Evolutionary conservation across 306 rosid species (phyloP), one percentile per base, ranked within the genome.

Genomic region (Cucumis melo): DNA sequence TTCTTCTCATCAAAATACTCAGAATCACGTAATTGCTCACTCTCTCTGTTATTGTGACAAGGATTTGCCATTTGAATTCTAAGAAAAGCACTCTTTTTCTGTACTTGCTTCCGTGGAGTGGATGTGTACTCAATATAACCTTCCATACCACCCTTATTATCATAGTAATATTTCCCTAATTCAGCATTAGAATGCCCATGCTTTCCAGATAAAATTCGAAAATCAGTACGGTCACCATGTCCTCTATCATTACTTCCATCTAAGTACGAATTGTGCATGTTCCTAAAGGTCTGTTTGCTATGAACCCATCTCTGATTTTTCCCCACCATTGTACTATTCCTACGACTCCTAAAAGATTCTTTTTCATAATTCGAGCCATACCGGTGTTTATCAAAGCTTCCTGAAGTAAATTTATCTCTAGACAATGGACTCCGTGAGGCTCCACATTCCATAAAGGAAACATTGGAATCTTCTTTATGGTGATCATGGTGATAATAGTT

Each of bases 11-110:
- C 83, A 73, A 55, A 84, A 80, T 90, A 82, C 74, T 83, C 87
- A 24, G 84, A 36, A 78, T 86, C 82, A 55, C 77, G 85, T 36
- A 51, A 80, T 60, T 83, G 89, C 50, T 87, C 97, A 81, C 75
- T 61, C 78, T 92, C 93, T 23, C 87, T 83, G 67, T 67, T 87
- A 83, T 88, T 81, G 65, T 84, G 82, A 73, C 82, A 82, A 5
- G 91, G 87, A 80, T 89, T 91, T 0, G 68, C 83, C 6, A 76
- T 82, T 79, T 94, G 95, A 75, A 94, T 74, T 74, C 98, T 86
- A 58, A 94, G 94, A 80, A 94, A 85, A 29, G 94, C 98, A 84
- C 97, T 94, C 87, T 89, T 94, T 87, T 94, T 94, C 82, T 94
- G 98, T 24, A 85, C 59, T 80, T 87, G 98, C 85, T 94, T 94